Percentiles rank a stretch among this genome's conserved stretches.
phyloP scores from a whole-genome alignment of 108 stramenopile species.

The Stephanodiscus triporus region DNA sequence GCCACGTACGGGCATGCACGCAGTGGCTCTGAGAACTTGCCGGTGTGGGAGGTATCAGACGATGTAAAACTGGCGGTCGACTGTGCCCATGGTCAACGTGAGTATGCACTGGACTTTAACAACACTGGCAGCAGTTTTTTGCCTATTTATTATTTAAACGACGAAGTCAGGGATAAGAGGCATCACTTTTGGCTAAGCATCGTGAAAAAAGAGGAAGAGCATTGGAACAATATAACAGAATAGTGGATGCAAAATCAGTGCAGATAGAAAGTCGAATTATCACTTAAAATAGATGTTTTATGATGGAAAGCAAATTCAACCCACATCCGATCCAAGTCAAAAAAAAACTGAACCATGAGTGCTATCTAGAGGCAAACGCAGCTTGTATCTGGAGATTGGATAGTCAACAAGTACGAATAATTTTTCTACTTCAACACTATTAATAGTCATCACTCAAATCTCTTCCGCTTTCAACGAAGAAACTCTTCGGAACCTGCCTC shows the following conservation, averaged over 20 bases:
- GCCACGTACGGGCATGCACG: slow-evolving; percentile 49
- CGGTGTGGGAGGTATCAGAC: background rate
- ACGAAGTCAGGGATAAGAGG: background rate
- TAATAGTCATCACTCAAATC: background rate
- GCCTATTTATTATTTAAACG: slow-evolving; percentile 6
- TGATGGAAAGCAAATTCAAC: background rate
- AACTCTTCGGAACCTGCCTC: slow-evolving; percentile 31
- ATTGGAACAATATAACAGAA: background rate
- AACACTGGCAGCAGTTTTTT: background rate
- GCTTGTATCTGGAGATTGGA: no score
- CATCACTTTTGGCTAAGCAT: background rate
- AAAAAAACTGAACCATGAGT: no score
- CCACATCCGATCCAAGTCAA: no score
- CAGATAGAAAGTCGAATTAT: background rate
- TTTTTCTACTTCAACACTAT: background rate
- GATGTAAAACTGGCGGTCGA: background rate
- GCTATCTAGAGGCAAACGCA: no score
- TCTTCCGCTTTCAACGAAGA: background rate
- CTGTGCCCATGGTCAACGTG: background rate
- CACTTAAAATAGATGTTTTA: background rate
- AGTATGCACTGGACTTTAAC: background rate
- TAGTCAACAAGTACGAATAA: background rate
- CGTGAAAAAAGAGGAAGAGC: background rate
- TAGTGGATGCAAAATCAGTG: background rate
- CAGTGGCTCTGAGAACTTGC: slow-evolving; percentile 7